Evolutionary conservation across 768 basidiomycete genomes (phyloP).

Genomic region (Leccinum disarticulatum): DNA sequence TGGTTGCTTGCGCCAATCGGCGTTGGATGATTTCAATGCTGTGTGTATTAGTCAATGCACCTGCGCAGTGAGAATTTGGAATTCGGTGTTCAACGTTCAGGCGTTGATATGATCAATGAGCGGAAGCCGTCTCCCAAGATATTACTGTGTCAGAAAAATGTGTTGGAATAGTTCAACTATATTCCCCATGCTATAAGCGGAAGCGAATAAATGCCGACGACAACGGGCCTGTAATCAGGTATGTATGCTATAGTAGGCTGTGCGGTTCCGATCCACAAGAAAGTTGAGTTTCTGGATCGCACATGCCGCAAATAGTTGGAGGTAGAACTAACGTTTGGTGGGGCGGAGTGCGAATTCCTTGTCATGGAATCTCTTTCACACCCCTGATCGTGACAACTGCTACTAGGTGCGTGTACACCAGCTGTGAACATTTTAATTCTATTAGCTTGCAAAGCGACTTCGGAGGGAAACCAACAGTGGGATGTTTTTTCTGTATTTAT

Average conservation of each 20-base stretch:
- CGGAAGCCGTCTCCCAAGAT: constrained; percentile 11
- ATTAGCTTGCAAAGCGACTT: constrained; percentile 53
- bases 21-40: neutral
- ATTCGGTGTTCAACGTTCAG: neutral
- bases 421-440: constrained; percentile 36
- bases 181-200: neutral
- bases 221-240: neutral
- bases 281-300: constrained; percentile 4
- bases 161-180: neutral
- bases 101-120: neutral
- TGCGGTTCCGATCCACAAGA: constrained; percentile 14
- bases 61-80: constrained; percentile 7
- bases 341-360: constrained; percentile 24
- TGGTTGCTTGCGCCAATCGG: constrained; percentile 2
- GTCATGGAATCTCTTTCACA: constrained; percentile 21
- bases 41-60: constrained; percentile 2
- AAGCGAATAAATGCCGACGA: neutral
- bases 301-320: constrained; percentile 1
- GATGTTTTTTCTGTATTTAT: constrained; percentile 59
- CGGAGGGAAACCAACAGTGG: constrained; percentile 39
- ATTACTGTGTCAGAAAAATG: neutral
- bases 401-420: constrained; percentile 44
- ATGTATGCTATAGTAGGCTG: neutral
- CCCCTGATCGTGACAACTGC: constrained; percentile 20
- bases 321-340: neutral